A percentile compares a stretch with the other conserved stretches of the same genome.
Evolutionary conservation across 176 grass and related monocot genomes (phyloP).

Genomic region (Triticum urartu): DNA sequence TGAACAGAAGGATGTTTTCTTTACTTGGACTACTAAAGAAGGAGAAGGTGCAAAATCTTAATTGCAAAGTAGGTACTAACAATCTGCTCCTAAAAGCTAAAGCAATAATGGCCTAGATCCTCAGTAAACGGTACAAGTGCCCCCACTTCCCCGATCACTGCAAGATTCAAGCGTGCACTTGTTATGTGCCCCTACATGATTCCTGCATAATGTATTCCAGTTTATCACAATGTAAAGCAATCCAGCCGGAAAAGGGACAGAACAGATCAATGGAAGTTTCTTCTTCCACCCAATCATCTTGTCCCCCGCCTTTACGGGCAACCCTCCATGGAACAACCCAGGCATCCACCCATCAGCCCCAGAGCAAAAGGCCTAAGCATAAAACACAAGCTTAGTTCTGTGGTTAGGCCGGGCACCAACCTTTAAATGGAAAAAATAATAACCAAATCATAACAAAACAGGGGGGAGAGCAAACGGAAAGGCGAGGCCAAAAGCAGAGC

Average conservation of each 20-base stretch:
- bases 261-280: slow-evolving; percentile 6
- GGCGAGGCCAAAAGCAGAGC: slow-evolving; percentile 15
- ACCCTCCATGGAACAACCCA: slow-evolving; percentile 16
- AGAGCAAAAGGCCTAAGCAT: not conserved
- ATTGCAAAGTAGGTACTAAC: not conserved
- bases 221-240: not conserved
- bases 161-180: not conserved
- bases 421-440: not conserved
- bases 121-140: not conserved
- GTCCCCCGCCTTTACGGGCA: slow-evolving; percentile 35
- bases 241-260: not conserved
- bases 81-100: not conserved
- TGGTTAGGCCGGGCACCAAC: slow-evolving; percentile 1
- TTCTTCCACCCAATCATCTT: not conserved
- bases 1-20: slow-evolving; percentile 6
- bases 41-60: not conserved
- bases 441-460: not conserved
- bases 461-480: slow-evolving; percentile 7
- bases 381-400: slow-evolving; percentile 2
- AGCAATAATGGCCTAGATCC: not conserved
- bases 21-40: not conserved
- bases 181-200: too few relatives aligned
- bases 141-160: not conserved
- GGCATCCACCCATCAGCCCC: slow-evolving; percentile 16
- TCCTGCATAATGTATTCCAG: too few relatives aligned